Evolutionary conservation across 2,329 filamentous ascomycete genomes (phyloP), one percentile per base, ranked within the genome.

Genomic region (Colletotrichum paranaense): DNA sequence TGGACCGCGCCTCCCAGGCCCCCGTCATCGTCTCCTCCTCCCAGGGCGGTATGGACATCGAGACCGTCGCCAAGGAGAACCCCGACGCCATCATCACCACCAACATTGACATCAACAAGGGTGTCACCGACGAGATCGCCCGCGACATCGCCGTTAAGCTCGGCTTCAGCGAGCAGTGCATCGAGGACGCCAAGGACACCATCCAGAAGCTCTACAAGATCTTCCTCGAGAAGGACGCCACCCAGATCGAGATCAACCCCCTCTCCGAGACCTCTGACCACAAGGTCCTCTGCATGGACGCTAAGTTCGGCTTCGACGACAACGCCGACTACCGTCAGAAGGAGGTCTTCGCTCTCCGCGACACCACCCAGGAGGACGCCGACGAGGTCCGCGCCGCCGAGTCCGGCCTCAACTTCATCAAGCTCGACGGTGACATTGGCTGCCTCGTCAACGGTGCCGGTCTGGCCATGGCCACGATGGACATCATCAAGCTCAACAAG

Each of bases 391-490:
- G 96, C 87, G 97, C 74, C 80, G 95, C 95, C 80, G 89, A 97
- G 90, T 95, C 92, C 78, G 95, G 95, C 80, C 92, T 99, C 78
- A 99, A 99, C 92, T 99, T 99, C 89, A 99, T 99, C 91, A 99
- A 99, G 92, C 93, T 99, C 75, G 97, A 98, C 82, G 97, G 97
- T 83, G 97, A 99, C 84, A 99, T 99, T 83, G 97, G 97, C 86
- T 99, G 97, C 89, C 90, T 98, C 79, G 97, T 99, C 88, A 99
- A 99, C 88, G 97, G 97, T 84, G 97, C 97, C 80, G 97, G 97
- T 88, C 93, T 99, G 78, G 97, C 97, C 86, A 99, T 99, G 97
- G 97, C 97, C 76, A 99, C 97, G 84, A 99, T 99, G 97, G 97
- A 99, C 86, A 98, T 99, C 85, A 99, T 99, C 91, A 98, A 99